Conservation (phyloP, 345 rosid species). For the Ceriops decandra region DNA sequence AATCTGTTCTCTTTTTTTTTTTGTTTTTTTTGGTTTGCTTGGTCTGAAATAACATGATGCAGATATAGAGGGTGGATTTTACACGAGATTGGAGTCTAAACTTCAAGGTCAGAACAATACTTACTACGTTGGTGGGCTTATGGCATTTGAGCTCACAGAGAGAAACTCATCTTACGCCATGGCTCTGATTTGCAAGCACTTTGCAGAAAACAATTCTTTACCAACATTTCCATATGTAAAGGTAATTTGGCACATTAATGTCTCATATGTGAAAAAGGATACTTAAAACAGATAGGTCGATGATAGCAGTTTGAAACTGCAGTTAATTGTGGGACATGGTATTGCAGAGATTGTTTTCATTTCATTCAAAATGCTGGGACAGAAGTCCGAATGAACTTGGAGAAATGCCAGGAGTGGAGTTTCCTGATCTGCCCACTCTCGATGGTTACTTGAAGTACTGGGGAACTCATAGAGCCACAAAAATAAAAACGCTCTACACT, state of each 20-base stretch:
- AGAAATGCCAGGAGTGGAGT: conserved; percentile 46
- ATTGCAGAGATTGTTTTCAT: conserved; percentile 48
- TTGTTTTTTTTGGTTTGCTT: not conserved
- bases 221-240: conserved; percentile 51
- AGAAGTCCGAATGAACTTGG: conserved; percentile 26
- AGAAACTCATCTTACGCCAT: conserved; percentile 65
- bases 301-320: not conserved
- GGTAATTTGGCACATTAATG: conserved; percentile 27
- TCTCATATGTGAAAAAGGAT: not conserved
- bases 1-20: not conserved
- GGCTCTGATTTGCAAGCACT: conserved; percentile 58
- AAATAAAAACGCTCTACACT: conserved; percentile 40
- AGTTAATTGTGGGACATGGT: not conserved
- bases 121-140: conserved; percentile 59
- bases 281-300: not conserved
- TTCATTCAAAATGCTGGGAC: conserved; percentile 28
- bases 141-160: conserved; percentile 70
- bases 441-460: conserved; percentile 59
- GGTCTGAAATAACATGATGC: conserved; percentile 1
- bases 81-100: conserved; percentile 47
- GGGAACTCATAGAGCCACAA: conserved; percentile 40
- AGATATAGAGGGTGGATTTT: conserved; percentile 69
- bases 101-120: conserved; percentile 60
- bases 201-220: conserved; percentile 36
- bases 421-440: conserved; percentile 49